Base-by-base conservation (phyloP, 1,284 basidiomycete species). In the Cutaneotrichosporon curvatum region DNA sequence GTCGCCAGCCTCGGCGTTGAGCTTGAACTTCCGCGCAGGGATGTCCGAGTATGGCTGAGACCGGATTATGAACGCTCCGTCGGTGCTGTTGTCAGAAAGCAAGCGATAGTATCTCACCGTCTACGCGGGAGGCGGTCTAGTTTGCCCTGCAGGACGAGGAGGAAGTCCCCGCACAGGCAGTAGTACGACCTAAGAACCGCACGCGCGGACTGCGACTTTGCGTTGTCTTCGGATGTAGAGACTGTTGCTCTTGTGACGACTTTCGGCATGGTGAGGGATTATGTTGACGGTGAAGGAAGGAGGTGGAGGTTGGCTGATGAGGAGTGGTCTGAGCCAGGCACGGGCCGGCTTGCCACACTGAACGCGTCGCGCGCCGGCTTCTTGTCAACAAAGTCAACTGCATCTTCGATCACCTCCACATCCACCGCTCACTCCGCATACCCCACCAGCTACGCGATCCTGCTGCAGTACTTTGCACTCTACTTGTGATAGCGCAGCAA, bases 231-330 rank as follows among this genome's bases (percentile, higher is more conserved):
- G n/a, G 70, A 71, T 8, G 68, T 67, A 4, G 68, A 68, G 40
- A 68, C 62, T 22, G 61, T 55, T 1, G 65, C 70, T 47, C 67
- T 51, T 0, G 70, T 67, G 49, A 67, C 57, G 28, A 72, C 63
- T 55, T 72, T 71, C n/a, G 70, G 71, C 71, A 73, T 73, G 35
- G 34, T n/a, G 86, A 28, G n/a, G n/a, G n/a, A n/a, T n/a, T n/a
- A n/a, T n/a, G n/a, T n/a, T n/a, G n/a, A n/a, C n/a, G n/a, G n/a
- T n/a, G n/a, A n/a, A n/a, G n/a, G n/a, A n/a, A n/a, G n/a, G n/a
- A n/a, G n/a, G n/a, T n/a, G n/a, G n/a, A n/a, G n/a, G n/a, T n/a
- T n/a, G n/a, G n/a, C n/a, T n/a, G n/a, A n/a, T n/a, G n/a, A n/a
- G n/a, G n/a, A n/a, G n/a, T n/a, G n/a, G n/a, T n/a, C n/a, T n/a